Evolutionary conservation across 2,329 filamentous ascomycete genomes (phyloP).

Genomic region (Diaporthe longicolla): DNA sequence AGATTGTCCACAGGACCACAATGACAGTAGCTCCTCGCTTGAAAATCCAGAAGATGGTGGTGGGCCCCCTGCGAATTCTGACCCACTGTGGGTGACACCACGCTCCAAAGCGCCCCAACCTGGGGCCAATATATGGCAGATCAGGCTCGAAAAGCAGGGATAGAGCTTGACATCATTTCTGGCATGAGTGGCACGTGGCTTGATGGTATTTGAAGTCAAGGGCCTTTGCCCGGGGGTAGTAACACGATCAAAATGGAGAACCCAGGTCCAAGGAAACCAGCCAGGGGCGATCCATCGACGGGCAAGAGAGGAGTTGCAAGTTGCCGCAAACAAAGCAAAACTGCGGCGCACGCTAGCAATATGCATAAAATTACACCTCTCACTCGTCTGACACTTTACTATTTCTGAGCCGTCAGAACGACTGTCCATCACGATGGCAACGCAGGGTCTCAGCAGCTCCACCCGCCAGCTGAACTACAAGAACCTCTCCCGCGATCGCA

Average conservation of each 20-base stretch:
- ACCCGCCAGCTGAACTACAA: slow-evolving; percentile 38
- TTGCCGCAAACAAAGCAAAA: slow-evolving; percentile 26
- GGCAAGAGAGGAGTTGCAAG: neutral
- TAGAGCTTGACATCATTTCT: slow-evolving; percentile 35
- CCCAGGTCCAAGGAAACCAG: slow-evolving; percentile 15
- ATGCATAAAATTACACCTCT: slow-evolving; percentile 33
- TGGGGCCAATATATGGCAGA: slow-evolving; percentile 32
- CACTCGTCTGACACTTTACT: slow-evolving; percentile 22
- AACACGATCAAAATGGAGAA: slow-evolving; percentile 25
- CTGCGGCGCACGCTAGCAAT: slow-evolving; percentile 26
- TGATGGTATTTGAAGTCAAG: slow-evolving; percentile 32
- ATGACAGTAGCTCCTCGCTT: slow-evolving; percentile 27
- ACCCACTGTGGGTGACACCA: slow-evolving; percentile 30
- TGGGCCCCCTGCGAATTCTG: slow-evolving; percentile 16
- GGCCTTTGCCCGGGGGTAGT: slow-evolving; percentile 8
- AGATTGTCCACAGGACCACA: slow-evolving; percentile 5
- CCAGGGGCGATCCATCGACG: slow-evolving; percentile 23
- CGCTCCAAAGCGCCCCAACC: slow-evolving; percentile 24
- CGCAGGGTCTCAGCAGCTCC: slow-evolving; percentile 22
- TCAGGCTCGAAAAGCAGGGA: slow-evolving; percentile 30
- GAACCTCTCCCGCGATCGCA: slow-evolving; percentile 32
- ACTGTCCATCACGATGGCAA: slow-evolving; percentile 25
- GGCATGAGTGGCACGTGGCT: slow-evolving; percentile 35
- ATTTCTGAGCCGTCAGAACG: slow-evolving; percentile 23
- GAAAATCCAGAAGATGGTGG: slow-evolving; percentile 33